Evolutionary conservation across 139 green algal genomes (phyloP).

Genomic region (Pycnococcus provasolii): DNA sequence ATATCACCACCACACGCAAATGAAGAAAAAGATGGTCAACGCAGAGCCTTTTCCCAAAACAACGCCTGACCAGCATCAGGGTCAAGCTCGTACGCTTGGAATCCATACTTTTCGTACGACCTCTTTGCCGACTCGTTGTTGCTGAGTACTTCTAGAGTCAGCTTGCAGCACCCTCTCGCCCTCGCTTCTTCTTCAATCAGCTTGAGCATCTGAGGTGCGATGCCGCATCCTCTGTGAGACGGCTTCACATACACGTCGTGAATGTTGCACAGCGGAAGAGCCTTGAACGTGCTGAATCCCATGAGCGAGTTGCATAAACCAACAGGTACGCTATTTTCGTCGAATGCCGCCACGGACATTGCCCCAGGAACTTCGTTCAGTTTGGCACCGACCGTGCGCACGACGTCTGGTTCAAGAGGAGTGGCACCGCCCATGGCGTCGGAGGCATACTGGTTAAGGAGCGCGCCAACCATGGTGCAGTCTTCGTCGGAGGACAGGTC

Average conservation of each 20-base stretch:
- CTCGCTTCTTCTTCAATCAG: background rate
- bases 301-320: slow-evolving; percentile 4
- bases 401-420: no score
- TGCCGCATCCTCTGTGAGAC: background rate
- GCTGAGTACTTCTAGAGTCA: slow-evolving; percentile 11
- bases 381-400: no score
- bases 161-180: slow-evolving; percentile 10
- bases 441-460: no score
- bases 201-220: slow-evolving; percentile 1
- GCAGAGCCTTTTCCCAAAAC: slow-evolving; percentile 16
- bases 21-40: background rate
- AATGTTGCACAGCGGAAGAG: slow-evolving; percentile 6
- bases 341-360: no score
- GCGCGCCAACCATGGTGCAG: no score
- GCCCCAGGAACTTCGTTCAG: no score
- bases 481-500: no score
- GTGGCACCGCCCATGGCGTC: no score
- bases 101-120: slow-evolving; percentile 14
- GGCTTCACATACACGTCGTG: slow-evolving; percentile 8
- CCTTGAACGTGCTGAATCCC: slow-evolving; percentile 17
- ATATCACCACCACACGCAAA: no score
- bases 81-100: slow-evolving; percentile 10
- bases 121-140: slow-evolving; percentile 2
- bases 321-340: background rate
- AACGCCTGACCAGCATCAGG: background rate